Evolutionary conservation across 2,329 filamentous ascomycete species (phyloP).

Genomic region (Exserohilum rostratum): DNA sequence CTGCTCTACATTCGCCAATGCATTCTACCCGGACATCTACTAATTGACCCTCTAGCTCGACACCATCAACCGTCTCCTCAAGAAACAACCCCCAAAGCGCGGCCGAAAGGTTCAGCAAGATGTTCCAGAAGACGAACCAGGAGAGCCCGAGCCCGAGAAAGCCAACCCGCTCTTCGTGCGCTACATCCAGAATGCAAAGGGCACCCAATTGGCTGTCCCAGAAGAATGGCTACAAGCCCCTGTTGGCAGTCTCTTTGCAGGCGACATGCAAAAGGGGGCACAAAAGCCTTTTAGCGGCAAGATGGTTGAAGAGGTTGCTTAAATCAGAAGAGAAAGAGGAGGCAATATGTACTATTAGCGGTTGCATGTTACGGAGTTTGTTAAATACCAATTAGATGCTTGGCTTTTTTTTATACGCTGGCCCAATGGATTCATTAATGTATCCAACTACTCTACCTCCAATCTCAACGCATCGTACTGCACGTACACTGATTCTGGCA

Average conservation of each 20-base stretch:
- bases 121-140: slow-evolving; percentile 57
- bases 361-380: slow-evolving; percentile 3
- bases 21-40: background rate
- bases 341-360: slow-evolving; percentile 2
- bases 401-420: background rate
- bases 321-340: background rate
- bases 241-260: slow-evolving; percentile 63
- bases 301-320: slow-evolving; percentile 49
- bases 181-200: slow-evolving; percentile 69
- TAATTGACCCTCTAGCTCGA: slow-evolving; percentile 67
- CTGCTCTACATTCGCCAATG: background rate
- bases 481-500: slow-evolving; percentile 60
- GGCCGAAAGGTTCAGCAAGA: slow-evolving; percentile 56
- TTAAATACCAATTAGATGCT: background rate
- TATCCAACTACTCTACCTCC: slow-evolving; percentile 55
- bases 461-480: slow-evolving; percentile 70
- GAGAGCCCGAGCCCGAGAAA: slow-evolving; percentile 53
- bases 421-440: background rate
- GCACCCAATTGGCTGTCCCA: slow-evolving; percentile 68
- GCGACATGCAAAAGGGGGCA: slow-evolving; percentile 29
- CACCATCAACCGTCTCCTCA: slow-evolving; percentile 88
- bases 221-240: slow-evolving; percentile 71
- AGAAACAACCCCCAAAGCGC: slow-evolving; percentile 80
- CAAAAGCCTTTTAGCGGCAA: slow-evolving; percentile 36
- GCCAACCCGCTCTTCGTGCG: slow-evolving; percentile 69